Evolutionary conservation across 2,329 filamentous ascomycete species (phyloP).

Genomic region (Podosphaera xanthii): DNA sequence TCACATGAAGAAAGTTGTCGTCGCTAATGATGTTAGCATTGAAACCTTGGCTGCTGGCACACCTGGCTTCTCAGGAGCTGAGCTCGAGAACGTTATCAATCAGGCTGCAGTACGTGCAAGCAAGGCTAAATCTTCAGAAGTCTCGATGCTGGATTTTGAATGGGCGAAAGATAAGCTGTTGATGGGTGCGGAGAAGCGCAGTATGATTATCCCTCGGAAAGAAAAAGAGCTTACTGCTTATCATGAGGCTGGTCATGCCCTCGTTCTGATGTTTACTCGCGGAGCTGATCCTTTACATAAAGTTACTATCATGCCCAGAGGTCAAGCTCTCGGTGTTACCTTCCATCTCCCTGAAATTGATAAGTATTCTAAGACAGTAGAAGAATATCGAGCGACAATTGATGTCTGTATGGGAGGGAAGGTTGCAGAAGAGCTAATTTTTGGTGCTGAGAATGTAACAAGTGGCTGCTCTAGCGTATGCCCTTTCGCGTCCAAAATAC

Average conservation of each 20-base stretch:
- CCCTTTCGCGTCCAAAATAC: neutral
- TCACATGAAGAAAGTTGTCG: constrained; percentile 78
- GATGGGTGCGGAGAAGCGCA: constrained; percentile 84
- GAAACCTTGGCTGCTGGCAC: constrained; percentile 69
- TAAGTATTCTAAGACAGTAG: constrained; percentile 70
- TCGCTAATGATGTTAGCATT: constrained; percentile 58
- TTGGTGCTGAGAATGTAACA: constrained; percentile 75
- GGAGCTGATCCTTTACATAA: constrained; percentile 72
- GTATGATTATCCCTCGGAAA: constrained; percentile 72
- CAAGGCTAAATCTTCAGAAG: constrained; percentile 53
- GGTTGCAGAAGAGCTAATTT: constrained; percentile 77
- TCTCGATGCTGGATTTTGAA: constrained; percentile 64
- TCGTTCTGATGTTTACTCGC: constrained; percentile 63
- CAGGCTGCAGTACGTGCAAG: constrained; percentile 90
- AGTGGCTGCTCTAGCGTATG: constrained; percentile 33
- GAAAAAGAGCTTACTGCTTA: constrained; percentile 94
- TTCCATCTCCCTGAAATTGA: constrained; percentile 78
- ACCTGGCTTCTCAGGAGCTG: constrained; percentile 79
- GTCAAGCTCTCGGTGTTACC: constrained; percentile 67
- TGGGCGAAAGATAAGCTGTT: constrained; percentile 98
- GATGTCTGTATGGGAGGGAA: constrained; percentile 70
- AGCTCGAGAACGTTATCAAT: constrained; percentile 91
- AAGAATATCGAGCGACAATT: constrained; percentile 60
- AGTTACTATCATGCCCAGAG: constrained; percentile 86
- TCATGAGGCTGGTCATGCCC: constrained; percentile 84